A percentile compares a stretch with the other conserved stretches of the same genome.
phyloP scores from a whole-genome alignment of 805 yeast genomes.

The Zygosaccharomyces kombuchaensis region DNA sequence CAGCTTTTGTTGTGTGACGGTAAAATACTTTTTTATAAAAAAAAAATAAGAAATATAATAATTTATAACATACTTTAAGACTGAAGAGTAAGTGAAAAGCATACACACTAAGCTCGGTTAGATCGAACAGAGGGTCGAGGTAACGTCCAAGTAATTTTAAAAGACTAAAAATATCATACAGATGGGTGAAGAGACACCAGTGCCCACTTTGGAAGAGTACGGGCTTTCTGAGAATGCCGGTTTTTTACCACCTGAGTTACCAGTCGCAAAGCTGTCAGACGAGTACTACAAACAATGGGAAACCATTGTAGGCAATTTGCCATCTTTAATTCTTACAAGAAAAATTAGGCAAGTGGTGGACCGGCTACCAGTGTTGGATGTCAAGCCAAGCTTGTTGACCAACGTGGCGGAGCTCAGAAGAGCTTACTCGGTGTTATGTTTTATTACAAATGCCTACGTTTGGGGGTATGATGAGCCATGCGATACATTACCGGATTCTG shows the following conservation, averaged over 20 bases:
- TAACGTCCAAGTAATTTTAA: background rate
- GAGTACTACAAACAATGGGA: slow-evolving; percentile 79
- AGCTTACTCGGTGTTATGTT: slow-evolving; percentile 76
- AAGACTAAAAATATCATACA: background rate
- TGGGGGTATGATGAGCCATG: slow-evolving; percentile 72
- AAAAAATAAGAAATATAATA: background rate
- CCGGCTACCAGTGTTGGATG: slow-evolving; percentile 52
- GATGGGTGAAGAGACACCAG: slow-evolving; percentile 21
- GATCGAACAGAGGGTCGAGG: background rate
- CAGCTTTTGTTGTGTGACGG: background rate
- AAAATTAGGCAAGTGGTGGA: slow-evolving; percentile 62
- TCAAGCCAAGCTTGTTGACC: slow-evolving; percentile 38
- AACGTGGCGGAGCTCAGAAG: slow-evolving; percentile 58
- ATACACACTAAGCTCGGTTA: background rate
- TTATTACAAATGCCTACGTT: slow-evolving; percentile 81
- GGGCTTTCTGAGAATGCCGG: slow-evolving; percentile 71
- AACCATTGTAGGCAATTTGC: slow-evolving; percentile 54
- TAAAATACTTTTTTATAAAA: background rate
- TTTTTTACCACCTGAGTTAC: slow-evolving; percentile 68
- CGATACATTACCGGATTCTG: slow-evolving; percentile 58
- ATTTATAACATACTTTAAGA: background rate
- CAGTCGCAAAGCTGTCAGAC: slow-evolving; percentile 56
- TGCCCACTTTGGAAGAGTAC: slow-evolving; percentile 58
- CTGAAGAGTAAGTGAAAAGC: background rate
- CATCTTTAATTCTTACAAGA: slow-evolving; percentile 66